Base-by-base conservation (phyloP, 2,329 filamentous ascomycete species). In the Balansia obtecta region DNA sequence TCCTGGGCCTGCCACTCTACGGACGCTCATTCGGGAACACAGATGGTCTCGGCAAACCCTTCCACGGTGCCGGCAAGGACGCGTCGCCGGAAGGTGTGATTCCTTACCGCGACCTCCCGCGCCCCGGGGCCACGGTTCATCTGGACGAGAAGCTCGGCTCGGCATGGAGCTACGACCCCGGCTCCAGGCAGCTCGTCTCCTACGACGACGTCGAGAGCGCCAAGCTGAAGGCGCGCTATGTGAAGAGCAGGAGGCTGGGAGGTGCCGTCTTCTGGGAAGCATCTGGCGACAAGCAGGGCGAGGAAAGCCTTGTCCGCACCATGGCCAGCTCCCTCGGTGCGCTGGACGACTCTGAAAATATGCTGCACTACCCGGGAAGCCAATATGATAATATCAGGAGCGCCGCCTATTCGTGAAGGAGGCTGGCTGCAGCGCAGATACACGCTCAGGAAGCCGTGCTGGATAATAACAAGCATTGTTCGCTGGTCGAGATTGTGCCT, bases 181-280 rank as follows among this genome's bases (percentile, higher is more conserved):
- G 51, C 0, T 71, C 70, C 10, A 70, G 72, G 46, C 79, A 80
- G 59, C 78, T 93, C 68, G 71, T 95, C 47, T 80, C 78, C 22
- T 93, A 87, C 59, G 82, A 86, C 58, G 85, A 76, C 4, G 70
- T 78, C 0, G 63, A 68, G 33, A 79, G 82, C 54, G 78, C 77
- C 0, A 63, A 62, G 30, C 61, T 68, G 55, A 94, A 93, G 70
- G 76, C 76, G 0, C 62, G 70, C 9, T 93, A 83, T 60, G 73
- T 93, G 55, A 68, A 71, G 56, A 59, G 68, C 20, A 71, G 72
- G 49, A 70, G 76, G 0, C 74, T 94, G 1, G 87, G 85, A 1
- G 88, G 88, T 12, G 82, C 79, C 0, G 86, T 93, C 72, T 94
- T 85, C 76, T 95, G 88, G 88, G 87, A 94, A 65, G 83, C 80